Evolutionary conservation across 164 flowering plant species (phyloP), one percentile per base, ranked within the genome.

Genomic region (Cinnamomum chago): DNA sequence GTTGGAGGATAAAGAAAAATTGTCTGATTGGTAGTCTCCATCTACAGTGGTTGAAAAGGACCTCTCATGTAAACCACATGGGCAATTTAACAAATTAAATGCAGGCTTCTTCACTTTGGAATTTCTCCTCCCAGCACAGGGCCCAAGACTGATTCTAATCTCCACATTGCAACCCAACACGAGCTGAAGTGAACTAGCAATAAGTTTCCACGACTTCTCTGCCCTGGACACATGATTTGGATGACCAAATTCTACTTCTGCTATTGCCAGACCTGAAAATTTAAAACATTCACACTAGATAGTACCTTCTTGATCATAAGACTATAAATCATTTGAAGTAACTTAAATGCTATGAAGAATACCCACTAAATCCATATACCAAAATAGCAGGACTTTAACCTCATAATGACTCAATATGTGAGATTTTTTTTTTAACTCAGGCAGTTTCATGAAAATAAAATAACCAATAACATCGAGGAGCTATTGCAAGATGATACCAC

Each of bases 191-290:
- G 88, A 87, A 76, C 84, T 83, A 40, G 97, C 97, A 80, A 95
- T 92, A 70, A 77, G 60, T 79, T 92, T 91, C 98, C 94, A 89
- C 14, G 93, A 88, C 67, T 85, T 95, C 75, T 95, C 97, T 28
- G 95, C 98, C 79, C 83, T 86, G 20, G 87, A 78, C 50, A 88
- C 92, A 72, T 88, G 75, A 51, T 84, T 83, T 62, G 88, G 88
- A 76, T 79, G 85, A 74, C 35, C 50, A 73, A 95, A 92, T 72
- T 90, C 92, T 75, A 95, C 73, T 77, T 90, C 92, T 62, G 88
- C 97, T 22, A 95, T 83, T 51, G 92, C 93, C 51, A 91, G 23
- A 78, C 90, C 97, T 94, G 84, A 73, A 73, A 71, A 73, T 65
- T 72, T 33, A 14, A 55, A 70, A 47, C 62, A 33, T 20, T 13